A percentile compares a stretch with the other conserved stretches of the same genome.
Conservation (phyloP, 768 basidiomycete genomes). For the Suillus subluteus region DNA sequence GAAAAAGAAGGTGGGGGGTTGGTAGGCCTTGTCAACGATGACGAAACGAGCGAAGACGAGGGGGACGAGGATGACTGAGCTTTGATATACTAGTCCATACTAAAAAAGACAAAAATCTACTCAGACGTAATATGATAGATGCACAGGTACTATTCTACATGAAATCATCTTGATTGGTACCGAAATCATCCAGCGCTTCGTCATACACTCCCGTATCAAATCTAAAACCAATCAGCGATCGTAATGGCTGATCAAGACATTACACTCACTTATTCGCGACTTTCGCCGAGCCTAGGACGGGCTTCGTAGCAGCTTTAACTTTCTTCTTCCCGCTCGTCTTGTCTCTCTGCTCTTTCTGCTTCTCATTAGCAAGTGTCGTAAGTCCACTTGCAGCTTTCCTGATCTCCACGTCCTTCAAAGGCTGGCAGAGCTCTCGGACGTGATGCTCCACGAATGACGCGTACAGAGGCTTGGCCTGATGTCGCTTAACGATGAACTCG, state of each 20-base stretch:
- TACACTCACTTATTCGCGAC: constrained; percentile 57
- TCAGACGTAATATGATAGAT: constrained; percentile 13
- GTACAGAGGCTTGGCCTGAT: constrained; percentile 84
- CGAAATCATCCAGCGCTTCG: constrained; percentile 90
- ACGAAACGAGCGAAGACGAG: constrained; percentile 65
- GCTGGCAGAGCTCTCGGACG: constrained; percentile 69
- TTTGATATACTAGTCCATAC: constrained; percentile 9
- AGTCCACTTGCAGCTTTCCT: constrained; percentile 85
- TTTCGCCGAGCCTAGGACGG: constrained; percentile 76
- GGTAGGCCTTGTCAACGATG: constrained; percentile 68
- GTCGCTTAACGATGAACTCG: constrained; percentile 74
- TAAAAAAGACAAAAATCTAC: constrained; percentile 15
- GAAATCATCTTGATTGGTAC: constrained; percentile 76
- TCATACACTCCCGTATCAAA: constrained; percentile 83
- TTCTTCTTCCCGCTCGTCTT: constrained; percentile 92
- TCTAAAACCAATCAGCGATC: constrained; percentile 42
- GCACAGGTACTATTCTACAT: constrained; percentile 63
- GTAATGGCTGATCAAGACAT: neutral
- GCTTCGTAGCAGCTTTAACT: constrained; percentile 69
- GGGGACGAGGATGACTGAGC: constrained; percentile 38
- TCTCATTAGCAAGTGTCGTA: constrained; percentile 91
- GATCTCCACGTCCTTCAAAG: constrained; percentile 89
- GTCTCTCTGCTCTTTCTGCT: constrained; percentile 88
- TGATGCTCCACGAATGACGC: constrained; percentile 83
- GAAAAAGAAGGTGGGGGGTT: constrained; percentile 71